phyloP scores from a whole-genome alignment of 352 stramenopile genomes.

The Phytopythium ostracodes region DNA sequence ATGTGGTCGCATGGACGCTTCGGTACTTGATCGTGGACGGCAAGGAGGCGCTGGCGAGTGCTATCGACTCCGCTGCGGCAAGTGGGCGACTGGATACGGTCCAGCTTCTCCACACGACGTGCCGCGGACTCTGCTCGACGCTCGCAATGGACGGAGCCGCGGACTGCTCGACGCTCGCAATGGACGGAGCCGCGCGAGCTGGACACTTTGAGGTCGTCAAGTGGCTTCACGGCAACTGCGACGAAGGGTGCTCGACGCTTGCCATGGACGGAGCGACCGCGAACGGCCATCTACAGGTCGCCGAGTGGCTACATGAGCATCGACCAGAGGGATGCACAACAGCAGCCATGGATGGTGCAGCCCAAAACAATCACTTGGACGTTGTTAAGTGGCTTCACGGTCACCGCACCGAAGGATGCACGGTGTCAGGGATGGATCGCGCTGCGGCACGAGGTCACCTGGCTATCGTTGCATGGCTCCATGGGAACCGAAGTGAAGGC shows the following conservation, averaged over 20 bases:
- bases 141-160: constrained; percentile 27
- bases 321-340: constrained; percentile 18
- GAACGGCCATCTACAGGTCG: constrained; percentile 18
- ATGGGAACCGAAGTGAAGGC: no score
- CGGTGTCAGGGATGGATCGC: not conserved
- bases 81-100: constrained; percentile 25
- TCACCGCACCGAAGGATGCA: not conserved
- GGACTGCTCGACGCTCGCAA: constrained; percentile 18
- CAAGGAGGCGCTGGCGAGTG: constrained; percentile 14
- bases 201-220: not conserved
- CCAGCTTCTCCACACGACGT: constrained; percentile 26
- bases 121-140: constrained; percentile 24
- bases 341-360: constrained; percentile 27
- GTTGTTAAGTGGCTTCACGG: not conserved
- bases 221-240: constrained; percentile 1
- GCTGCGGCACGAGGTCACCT: no score
- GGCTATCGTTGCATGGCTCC: no score
- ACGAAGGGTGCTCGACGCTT: not conserved
- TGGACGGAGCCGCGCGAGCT: constrained; percentile 23
- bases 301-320: constrained; percentile 24
- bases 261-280: constrained; percentile 26
- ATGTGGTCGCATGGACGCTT: constrained; percentile 26
- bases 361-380: not conserved
- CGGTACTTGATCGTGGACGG: constrained; percentile 12
- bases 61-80: constrained; percentile 10